These are phyloP conservation scores for Arthrobotrys sphaeroides DNA, from an alignment of 2,329 filamentous ascomycete genomes.

Conservation along the genomic window DNA sequence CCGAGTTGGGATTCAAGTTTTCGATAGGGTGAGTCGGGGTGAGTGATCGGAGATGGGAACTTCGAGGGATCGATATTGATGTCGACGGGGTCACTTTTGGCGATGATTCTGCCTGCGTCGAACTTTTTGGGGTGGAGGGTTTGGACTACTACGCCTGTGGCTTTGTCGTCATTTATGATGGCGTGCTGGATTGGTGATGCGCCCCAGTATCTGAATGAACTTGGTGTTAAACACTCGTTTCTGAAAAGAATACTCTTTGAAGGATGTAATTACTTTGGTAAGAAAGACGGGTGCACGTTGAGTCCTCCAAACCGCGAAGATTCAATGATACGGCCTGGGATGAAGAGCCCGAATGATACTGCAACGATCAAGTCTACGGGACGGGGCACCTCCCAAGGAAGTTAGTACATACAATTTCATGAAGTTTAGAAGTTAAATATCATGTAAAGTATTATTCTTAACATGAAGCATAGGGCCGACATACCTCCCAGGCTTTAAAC, in stretches of 20 bases:
- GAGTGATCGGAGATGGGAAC: conserved; percentile 67
- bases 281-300: conserved; percentile 90
- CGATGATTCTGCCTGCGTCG: conserved; percentile 79
- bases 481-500: conserved; percentile 81
- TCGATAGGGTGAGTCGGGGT: conserved; percentile 66
- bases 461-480: no score
- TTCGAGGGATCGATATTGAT: conserved; percentile 3
- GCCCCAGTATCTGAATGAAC: conserved; percentile 73
- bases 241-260: background rate
- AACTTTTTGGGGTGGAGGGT: conserved; percentile 80
- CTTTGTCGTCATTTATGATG: conserved; percentile 70
- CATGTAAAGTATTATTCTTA: no score
- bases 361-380: conserved; percentile 82
- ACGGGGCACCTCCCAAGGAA: conserved; percentile 23
- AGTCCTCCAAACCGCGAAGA: conserved; percentile 81
- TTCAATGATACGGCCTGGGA: conserved; percentile 78
- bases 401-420: background rate
- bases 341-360: conserved; percentile 91
- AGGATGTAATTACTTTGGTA: conserved; percentile 73
- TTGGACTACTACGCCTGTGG: conserved; percentile 83
- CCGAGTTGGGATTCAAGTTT: conserved; percentile 69
- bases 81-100: conserved; percentile 66
- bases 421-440: no score
- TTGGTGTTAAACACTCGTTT: background rate
- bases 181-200: conserved; percentile 87